Base-by-base conservation (phyloP, 176 grass and related monocot genomes). In the Oryza punctata region DNA sequence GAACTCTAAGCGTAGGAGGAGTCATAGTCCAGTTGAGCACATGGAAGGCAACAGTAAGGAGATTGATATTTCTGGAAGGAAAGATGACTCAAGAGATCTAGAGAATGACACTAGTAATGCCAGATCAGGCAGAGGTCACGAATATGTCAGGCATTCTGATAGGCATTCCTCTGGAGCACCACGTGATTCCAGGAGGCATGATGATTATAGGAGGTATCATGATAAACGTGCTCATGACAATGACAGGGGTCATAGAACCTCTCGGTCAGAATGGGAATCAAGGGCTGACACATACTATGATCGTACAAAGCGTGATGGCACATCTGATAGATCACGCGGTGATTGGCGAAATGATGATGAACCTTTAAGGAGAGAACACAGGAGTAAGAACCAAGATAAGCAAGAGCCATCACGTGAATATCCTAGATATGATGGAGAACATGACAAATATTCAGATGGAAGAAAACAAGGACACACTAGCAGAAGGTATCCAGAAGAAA, bases 121-220 rank as follows among this genome's bases (percentile, higher is more conserved):
- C 61, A 79, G 49, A 43, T 54, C 67, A 59, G 81, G 80, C 32
- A 93, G 76, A 92, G 85, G 71, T 77, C 77, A 93, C 75, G 96
- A 90, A 28, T 85, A 27, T 50, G 64, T 41, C 52, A 95, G 85
- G 49, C 67, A 91, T 50, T 80, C 81, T 69, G 91, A 93, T 72
- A 88, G 79, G 63, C 64, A 94, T 72, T 87, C 81, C 10, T 84
- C 87, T 70, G 84, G 82, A 84, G 60, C 79, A 77, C 82, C 81
- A 49, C 86, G 65, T 78, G 92, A 92, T 30, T 76, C 84, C 46
- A 87, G 38, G 87, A 92, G 78, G 78, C 95, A 88, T 83, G 91
- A 89, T 80, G 93, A 95, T 90, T 64, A 87, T 81, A 87, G 85
- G 86, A 91, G 82, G 81, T 90, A 89, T 77, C 88, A 78, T 84